Evolutionary conservation across 228 moss, liverwort and hornwort genomes (phyloP).

Genomic region (Sphagnum fallax): DNA sequence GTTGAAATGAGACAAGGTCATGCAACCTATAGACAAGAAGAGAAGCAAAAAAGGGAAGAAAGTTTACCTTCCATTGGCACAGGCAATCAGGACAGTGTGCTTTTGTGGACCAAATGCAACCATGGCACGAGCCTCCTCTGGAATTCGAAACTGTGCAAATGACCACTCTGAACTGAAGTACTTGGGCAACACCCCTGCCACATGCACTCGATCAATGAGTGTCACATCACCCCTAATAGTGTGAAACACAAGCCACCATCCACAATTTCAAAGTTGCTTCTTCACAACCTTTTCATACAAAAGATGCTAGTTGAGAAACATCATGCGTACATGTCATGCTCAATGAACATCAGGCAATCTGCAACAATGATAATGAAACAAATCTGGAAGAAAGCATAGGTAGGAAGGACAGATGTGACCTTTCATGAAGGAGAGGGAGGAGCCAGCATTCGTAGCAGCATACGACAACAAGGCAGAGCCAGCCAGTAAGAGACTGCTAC

Average conservation of each 20-base stretch:
- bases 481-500: conserved; percentile 19
- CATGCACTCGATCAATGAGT: neutral
- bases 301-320: too few species aligned
- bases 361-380: too few species aligned
- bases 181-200: conserved; percentile 84
- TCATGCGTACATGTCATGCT: too few species aligned
- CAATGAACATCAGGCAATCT: too few species aligned
- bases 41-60: neutral
- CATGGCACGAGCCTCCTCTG: conserved; percentile 84
- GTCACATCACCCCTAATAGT: too few species aligned
- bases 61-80: conserved; percentile 80
- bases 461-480: conserved; percentile 25
- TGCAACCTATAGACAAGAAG: too few species aligned
- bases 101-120: conserved; percentile 88
- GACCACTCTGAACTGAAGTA: conserved; percentile 99
- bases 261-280: too few species aligned
- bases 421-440: conserved; percentile 57
- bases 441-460: conserved; percentile 48
- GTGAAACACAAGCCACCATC: too few species aligned
- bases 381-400: neutral
- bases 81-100: conserved; percentile 78
- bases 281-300: too few species aligned
- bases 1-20: too few species aligned
- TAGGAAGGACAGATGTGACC: conserved; percentile 9
- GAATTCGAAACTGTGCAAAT: conserved; percentile 83